These are phyloP conservation scores for Orbilia oligospora DNA, from an alignment of 2,329 filamentous ascomycete species.

Conservation along the genomic window DNA sequence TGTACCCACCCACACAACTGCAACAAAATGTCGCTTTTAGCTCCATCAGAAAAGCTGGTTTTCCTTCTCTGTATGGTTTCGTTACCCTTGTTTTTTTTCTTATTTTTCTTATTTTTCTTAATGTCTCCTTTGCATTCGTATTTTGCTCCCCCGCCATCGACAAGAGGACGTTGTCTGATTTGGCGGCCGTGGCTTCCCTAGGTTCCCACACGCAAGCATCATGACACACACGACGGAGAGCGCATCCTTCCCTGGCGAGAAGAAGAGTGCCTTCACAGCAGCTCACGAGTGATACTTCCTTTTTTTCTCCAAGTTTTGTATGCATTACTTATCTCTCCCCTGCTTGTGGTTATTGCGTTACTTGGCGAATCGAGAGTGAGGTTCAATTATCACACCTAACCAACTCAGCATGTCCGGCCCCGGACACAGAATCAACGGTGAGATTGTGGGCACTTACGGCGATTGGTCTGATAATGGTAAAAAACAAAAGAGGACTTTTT, in stretches of 20 bases:
- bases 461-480: constrained; percentile 53
- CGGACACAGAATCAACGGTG: constrained; percentile 37
- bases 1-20: constrained; percentile 53
- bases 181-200: constrained; percentile 43
- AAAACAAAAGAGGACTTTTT: constrained; percentile 26
- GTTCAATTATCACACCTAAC: constrained; percentile 54
- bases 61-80: constrained; percentile 38
- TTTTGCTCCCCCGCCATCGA: constrained; percentile 55
- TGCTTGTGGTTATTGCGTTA: constrained; percentile 58
- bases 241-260: constrained; percentile 39
- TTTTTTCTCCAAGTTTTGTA: constrained; percentile 34
- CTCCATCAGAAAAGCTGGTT: constrained; percentile 38
- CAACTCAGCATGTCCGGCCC: constrained; percentile 56
- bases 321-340: constrained; percentile 27
- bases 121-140: constrained; percentile 54
- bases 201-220: constrained; percentile 61
- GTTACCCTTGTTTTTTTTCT: constrained; percentile 28
- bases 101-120: constrained; percentile 39
- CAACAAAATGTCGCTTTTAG: constrained; percentile 37
- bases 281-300: constrained; percentile 41
- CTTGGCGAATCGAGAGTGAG: constrained; percentile 54
- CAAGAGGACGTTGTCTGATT: constrained; percentile 58
- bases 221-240: constrained; percentile 51
- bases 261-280: constrained; percentile 42
- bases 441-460: constrained; percentile 50